These are phyloP conservation scores for Coix lacrymajobi DNA, from an alignment of 176 grass and related monocot species.

Conservation along the genomic window DNA sequence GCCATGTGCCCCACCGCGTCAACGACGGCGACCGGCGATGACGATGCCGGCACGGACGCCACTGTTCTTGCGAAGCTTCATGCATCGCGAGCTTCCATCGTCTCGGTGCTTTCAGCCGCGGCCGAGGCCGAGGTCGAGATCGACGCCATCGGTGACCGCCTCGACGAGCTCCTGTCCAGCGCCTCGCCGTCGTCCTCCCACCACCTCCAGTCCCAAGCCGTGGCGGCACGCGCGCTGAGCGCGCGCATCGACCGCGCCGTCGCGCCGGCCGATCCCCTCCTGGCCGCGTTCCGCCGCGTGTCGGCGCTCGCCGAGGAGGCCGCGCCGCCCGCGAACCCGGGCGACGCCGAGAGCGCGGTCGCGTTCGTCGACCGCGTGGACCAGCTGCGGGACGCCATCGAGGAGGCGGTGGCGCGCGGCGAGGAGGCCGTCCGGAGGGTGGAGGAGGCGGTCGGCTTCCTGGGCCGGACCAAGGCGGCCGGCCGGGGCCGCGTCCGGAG, in stretches of 20 bases:
- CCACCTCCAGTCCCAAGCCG: constrained; percentile 45
- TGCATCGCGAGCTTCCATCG: constrained; percentile 34
- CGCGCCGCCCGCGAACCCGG: constrained; percentile 12
- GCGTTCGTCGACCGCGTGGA: constrained; percentile 46
- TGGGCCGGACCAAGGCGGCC: constrained; percentile 51
- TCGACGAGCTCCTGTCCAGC: constrained; percentile 11
- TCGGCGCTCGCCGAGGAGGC: constrained; percentile 24
- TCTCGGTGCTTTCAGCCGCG: constrained; percentile 27
- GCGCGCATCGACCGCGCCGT: constrained; percentile 52
- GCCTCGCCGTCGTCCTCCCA: constrained; percentile 24
- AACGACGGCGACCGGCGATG: neutral
- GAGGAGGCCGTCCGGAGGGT: constrained; percentile 44
- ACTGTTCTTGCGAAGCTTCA: constrained; percentile 21
- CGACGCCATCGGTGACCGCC: constrained; percentile 12
- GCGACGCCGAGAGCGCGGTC: neutral
- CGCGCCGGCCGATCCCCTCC: constrained; percentile 28
- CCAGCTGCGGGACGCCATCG: constrained; percentile 44
- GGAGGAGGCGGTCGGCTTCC: constrained; percentile 60
- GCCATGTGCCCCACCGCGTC: constrained; percentile 32
- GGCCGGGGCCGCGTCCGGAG: constrained; percentile 38
- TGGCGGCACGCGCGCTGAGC: constrained; percentile 32
- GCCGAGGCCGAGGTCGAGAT: constrained; percentile 25
- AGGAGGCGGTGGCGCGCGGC: constrained; percentile 29
- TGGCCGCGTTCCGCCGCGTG: constrained; percentile 32
- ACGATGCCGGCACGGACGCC: neutral